Evolutionary conservation across 1,139 yeast species (phyloP).

Genomic region (Ogataea hybrid): DNA sequence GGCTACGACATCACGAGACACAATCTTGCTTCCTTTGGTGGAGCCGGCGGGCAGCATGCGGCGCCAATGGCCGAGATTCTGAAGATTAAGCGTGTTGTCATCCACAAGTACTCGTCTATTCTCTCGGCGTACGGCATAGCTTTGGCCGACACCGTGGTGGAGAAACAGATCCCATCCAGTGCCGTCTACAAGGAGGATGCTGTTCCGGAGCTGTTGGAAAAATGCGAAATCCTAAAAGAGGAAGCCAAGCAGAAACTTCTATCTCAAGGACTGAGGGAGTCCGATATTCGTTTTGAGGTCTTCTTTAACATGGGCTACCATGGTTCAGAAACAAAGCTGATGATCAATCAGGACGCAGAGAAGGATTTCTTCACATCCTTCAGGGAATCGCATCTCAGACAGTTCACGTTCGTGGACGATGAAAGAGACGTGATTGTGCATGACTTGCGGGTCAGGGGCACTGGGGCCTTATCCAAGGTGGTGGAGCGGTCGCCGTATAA

Average conservation of each 20-base stretch:
- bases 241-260: conserved; percentile 8
- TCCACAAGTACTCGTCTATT: conserved; percentile 10
- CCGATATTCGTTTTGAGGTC: conserved; percentile 4
- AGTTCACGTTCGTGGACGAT: conserved; percentile 43
- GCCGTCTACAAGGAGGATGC: conserved; percentile 27
- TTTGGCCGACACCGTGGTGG: conserved; percentile 10
- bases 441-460: conserved; percentile 69
- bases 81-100: conserved; percentile 8
- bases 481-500: conserved; percentile 23
- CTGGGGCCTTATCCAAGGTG: conserved; percentile 36
- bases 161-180: conserved; percentile 34
- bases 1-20: conserved; percentile 43
- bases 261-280: conserved; percentile 41
- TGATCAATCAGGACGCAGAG: conserved; percentile 43
- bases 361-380: conserved; percentile 19
- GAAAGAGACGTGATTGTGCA: conserved; percentile 62
- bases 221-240: conserved; percentile 20
- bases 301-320: conserved; percentile 73
- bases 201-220: conserved; percentile 8
- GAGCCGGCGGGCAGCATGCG: conserved; percentile 60
- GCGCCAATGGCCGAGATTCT: conserved; percentile 39
- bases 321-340: conserved; percentile 81
- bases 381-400: conserved; percentile 31
- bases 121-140: conserved; percentile 9
- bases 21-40: conserved; percentile 48